These are phyloP conservation scores for Neonectria punicea DNA, from an alignment of 2,329 filamentous ascomycete genomes.

Conservation along the genomic window DNA sequence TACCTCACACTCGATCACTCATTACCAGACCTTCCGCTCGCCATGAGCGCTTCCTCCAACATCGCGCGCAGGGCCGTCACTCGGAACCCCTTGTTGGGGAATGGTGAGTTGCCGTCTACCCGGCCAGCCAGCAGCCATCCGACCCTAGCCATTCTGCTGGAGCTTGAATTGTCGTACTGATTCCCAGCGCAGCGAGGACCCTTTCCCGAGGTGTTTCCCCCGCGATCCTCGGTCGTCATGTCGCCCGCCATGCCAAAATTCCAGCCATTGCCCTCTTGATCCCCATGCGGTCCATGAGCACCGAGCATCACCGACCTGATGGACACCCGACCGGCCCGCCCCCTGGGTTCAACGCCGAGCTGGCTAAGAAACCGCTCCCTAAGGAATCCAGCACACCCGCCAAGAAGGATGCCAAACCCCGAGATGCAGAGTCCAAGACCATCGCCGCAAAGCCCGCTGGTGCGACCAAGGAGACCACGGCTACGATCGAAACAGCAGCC, in stretches of 20 bases:
- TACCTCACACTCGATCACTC: constrained; percentile 21
- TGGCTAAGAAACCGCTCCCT: constrained; percentile 85
- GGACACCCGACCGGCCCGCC: constrained; percentile 72
- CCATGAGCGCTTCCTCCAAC: constrained; percentile 67
- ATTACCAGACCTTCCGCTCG: constrained; percentile 34
- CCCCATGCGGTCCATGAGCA: constrained; percentile 66
- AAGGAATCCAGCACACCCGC: constrained; percentile 59
- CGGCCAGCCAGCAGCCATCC: constrained; percentile 8
- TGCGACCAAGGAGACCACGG: constrained; percentile 39
- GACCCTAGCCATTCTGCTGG: constrained; percentile 16
- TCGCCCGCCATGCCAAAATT: constrained; percentile 57
- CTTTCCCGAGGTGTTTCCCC: constrained; percentile 60
- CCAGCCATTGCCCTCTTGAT: constrained; percentile 67
- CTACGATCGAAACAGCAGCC: constrained; percentile 44
- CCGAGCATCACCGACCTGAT: constrained; percentile 66
- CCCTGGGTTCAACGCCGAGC: constrained; percentile 89
- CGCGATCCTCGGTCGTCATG: constrained; percentile 58
- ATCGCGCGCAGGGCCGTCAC: constrained; percentile 65
- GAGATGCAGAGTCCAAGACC: constrained; percentile 30
- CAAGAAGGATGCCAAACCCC: constrained; percentile 45
- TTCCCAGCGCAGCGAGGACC: constrained; percentile 52
- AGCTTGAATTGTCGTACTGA: constrained; percentile 38
- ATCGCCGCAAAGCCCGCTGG: constrained; percentile 15
- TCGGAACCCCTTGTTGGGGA: constrained; percentile 62
- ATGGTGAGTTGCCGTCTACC: constrained; percentile 51